Evolutionary conservation across 768 basidiomycete genomes (phyloP), one percentile per base, ranked within the genome.

Genomic region (Naematelia aurantialba): DNA sequence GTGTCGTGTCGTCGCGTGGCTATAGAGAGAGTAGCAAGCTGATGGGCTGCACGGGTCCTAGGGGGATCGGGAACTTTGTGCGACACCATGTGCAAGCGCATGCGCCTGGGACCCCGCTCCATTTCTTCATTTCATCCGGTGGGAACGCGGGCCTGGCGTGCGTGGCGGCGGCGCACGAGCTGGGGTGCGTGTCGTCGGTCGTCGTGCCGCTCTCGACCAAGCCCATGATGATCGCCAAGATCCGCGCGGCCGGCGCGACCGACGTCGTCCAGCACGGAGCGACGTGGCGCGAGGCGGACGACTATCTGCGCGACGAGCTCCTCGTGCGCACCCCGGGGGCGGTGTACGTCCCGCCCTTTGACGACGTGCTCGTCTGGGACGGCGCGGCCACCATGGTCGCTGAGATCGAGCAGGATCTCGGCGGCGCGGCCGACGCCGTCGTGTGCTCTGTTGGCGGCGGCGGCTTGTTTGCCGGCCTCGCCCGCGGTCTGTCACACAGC

Each of bases 301-400:
- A 19, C 8, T 52, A 69, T 31, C 61, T 72, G 1, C 51, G 63
- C 0, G 39, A 58, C 10, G 52, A 52, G 13, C n/a, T 67, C 8
- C 27, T 60, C 5, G 50, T 58, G 11, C 46, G 52, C 12, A 59
- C 67, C 34, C 54, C 58, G 4, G 48, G 22, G 4, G 70, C 63
- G 12, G 63, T 72, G 1, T 75, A 75, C 53, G 61, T 75, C 2
- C 73, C 67, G 13, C 73, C 73, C 5, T 75, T 75, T 52, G 71
- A 72, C 44, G 63, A 70, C 49, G 56, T 31, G 19, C 60, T 63
- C 21, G 53, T 72, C 4, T 67, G 68, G 59, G 42, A 62, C 3
- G 73, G 71, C 2, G 62, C 69, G n/a, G 44, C 68, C 19, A 58
- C 59, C 19, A 48, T 75, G 11, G 54, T 72, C 4, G 39, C 55